phyloP scores from a whole-genome alignment of 768 basidiomycete genomes.

The Pulveroboletus sp. region DNA sequence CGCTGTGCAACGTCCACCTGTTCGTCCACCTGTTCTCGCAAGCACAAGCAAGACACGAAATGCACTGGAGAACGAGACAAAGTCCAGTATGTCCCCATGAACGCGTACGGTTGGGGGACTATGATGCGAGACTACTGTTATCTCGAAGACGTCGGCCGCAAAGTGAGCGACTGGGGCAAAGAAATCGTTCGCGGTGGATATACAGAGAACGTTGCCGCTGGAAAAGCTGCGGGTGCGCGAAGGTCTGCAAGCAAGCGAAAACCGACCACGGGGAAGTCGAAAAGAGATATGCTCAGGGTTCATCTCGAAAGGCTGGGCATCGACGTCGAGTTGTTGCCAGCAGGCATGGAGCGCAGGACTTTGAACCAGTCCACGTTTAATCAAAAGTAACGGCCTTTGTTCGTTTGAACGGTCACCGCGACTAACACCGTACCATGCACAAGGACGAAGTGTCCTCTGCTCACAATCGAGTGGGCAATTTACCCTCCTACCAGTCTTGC shows the following conservation, averaged over 20 bases:
- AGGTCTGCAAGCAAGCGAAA: conserved; percentile 25
- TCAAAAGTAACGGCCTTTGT: conserved; percentile 53
- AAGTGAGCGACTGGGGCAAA: conserved; percentile 67
- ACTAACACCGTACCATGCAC: conserved; percentile 13
- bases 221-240: conserved; percentile 15
- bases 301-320: conserved; percentile 67
- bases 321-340: conserved; percentile 70
- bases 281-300: conserved; percentile 62
- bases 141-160: conserved; percentile 78
- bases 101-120: conserved; percentile 75
- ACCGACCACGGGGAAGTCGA: conserved; percentile 38
- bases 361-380: conserved; percentile 84
- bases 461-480: conserved; percentile 74
- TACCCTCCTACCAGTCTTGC: conserved; percentile 50
- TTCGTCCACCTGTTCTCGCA: conserved; percentile 60
- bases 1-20: conserved; percentile 70
- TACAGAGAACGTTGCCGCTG: conserved; percentile 22
- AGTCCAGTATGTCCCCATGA: conserved; percentile 73
- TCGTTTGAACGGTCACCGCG: conserved; percentile 6
- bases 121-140: conserved; percentile 90
- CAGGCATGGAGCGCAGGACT: conserved; percentile 77
- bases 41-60: conserved; percentile 59
- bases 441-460: conserved; percentile 62
- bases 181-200: conserved; percentile 66
- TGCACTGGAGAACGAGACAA: conserved; percentile 76